Percentiles rank a stretch among this genome's conserved stretches.
Conservation (phyloP, 2,329 filamentous ascomycete genomes). For the Aspergillus fructus region DNA sequence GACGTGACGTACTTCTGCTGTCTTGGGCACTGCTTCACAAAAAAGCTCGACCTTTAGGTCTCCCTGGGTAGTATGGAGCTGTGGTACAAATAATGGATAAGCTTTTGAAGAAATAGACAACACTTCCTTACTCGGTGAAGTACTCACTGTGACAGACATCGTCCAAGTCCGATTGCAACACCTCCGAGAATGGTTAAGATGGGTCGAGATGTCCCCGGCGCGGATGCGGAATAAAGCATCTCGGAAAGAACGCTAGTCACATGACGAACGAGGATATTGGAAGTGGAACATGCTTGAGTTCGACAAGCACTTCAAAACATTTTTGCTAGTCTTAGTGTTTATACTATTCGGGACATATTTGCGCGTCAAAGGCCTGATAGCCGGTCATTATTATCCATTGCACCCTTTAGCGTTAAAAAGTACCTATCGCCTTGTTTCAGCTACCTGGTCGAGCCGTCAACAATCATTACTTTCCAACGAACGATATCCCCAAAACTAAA, state of each 20-base stretch:
- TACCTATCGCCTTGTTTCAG: background rate
- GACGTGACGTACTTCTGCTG: slow-evolving; percentile 65
- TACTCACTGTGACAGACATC: slow-evolving; percentile 38
- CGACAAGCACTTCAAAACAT: background rate
- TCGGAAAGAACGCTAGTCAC: slow-evolving; percentile 3
- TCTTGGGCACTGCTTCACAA: slow-evolving; percentile 91
- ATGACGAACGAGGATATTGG: background rate
- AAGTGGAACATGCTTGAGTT: background rate
- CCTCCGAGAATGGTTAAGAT: background rate
- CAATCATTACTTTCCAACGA: background rate
- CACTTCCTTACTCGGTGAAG: background rate
- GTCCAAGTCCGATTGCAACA: background rate
- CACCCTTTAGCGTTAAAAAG: background rate
- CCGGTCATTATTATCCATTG: background rate
- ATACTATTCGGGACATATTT: background rate
- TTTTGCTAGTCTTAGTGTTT: background rate
- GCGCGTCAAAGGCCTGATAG: too few species aligned
- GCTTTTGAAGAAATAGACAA: background rate
- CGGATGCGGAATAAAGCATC: background rate
- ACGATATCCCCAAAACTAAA: background rate
- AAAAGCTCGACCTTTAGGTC: slow-evolving; percentile 95
- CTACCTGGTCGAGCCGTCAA: background rate
- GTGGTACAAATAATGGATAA: background rate
- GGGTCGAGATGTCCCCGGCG: background rate
- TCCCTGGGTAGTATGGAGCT: slow-evolving; percentile 82